Conservation (phyloP, 257 asterid species). For the Forsythia viridissima region DNA sequence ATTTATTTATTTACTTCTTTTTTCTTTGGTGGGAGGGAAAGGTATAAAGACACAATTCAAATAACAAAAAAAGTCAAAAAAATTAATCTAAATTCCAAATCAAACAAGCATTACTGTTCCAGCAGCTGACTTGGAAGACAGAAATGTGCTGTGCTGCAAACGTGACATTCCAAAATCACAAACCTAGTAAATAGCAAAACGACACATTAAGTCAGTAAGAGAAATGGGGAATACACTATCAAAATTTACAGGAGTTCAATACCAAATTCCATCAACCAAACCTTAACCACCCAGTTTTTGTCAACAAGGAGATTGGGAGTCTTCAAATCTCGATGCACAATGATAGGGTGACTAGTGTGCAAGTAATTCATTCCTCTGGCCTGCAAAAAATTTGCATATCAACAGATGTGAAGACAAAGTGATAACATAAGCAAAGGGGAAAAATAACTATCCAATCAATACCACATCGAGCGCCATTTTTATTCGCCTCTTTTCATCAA, state of each 20-base stretch:
- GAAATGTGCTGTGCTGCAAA: constrained; percentile 88
- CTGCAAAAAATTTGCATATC: constrained; percentile 44
- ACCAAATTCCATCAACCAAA: constrained; percentile 22
- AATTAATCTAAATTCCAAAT: constrained; percentile 12
- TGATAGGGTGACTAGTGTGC: constrained; percentile 89
- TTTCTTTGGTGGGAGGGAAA: background rate
- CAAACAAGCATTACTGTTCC: constrained; percentile 72
- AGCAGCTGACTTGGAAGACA: constrained; percentile 93
- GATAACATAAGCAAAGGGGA: constrained; percentile 25
- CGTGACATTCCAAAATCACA: constrained; percentile 98
- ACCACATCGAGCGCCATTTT: constrained; percentile 99
- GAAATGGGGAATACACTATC: constrained; percentile 7
- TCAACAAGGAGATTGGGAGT: constrained; percentile 98
- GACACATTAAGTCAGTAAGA: constrained; percentile 16
- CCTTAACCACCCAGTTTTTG: constrained; percentile 96
- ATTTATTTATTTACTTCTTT: background rate
- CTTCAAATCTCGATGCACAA: constrained; percentile 96
- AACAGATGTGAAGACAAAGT: constrained; percentile 16
- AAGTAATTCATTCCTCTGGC: constrained; percentile 99
- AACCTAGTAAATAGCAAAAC: constrained; percentile 57
- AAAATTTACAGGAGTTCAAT: background rate
- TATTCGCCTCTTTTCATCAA: constrained; percentile 85
- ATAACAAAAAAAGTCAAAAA: background rate
- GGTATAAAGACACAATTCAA: background rate
- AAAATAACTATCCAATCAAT: constrained; percentile 27